These are phyloP conservation scores for Aspergillus clavatus DNA, from an alignment of 2,329 filamentous ascomycete genomes.

Conservation along the genomic window DNA sequence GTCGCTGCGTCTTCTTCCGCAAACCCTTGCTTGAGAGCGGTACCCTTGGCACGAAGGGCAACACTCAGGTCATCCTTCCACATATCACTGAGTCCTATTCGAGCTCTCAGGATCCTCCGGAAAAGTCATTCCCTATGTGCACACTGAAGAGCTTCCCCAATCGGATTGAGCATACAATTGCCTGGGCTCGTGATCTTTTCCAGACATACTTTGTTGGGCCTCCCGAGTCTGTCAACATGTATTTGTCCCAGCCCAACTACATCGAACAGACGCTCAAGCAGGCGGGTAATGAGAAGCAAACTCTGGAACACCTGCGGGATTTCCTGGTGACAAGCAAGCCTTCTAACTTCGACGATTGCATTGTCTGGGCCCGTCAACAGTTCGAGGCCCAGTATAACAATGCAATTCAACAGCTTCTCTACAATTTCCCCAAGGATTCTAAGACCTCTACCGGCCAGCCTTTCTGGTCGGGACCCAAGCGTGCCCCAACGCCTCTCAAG, in stretches of 20 bases:
- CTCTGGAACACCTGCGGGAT: conserved; percentile 81
- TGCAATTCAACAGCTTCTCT: conserved; percentile 87
- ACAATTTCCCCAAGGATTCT: conserved; percentile 95
- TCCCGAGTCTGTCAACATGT: conserved; percentile 89
- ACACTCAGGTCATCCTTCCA: conserved; percentile 92
- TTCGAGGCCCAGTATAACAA: conserved; percentile 98
- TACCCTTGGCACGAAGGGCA: conserved; percentile 97
- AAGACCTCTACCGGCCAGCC: conserved; percentile 79
- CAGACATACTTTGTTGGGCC: conserved; percentile 91
- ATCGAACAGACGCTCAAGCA: conserved; percentile 83
- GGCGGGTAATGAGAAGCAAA: conserved; percentile 90
- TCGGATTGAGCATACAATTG: conserved; percentile 97
- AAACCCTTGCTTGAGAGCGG: conserved; percentile 95
- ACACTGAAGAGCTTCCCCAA: conserved; percentile 96
- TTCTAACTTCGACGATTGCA: conserved; percentile 88
- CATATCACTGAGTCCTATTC: conserved; percentile 94
- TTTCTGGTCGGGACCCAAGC: conserved; percentile 98
- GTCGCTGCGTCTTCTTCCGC: conserved; percentile 95
- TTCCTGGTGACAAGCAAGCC: conserved; percentile 90
- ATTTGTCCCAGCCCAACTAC: conserved; percentile 87
- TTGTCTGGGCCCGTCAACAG: conserved; percentile 86
- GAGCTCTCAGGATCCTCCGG: conserved; percentile 91
- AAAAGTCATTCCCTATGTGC: conserved; percentile 99
- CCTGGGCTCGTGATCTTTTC: conserved; percentile 95
- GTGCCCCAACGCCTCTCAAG: conserved; percentile 83